Evolutionary conservation across 352 stramenopile species (phyloP).

Genomic region (Globisporangium nunn): DNA sequence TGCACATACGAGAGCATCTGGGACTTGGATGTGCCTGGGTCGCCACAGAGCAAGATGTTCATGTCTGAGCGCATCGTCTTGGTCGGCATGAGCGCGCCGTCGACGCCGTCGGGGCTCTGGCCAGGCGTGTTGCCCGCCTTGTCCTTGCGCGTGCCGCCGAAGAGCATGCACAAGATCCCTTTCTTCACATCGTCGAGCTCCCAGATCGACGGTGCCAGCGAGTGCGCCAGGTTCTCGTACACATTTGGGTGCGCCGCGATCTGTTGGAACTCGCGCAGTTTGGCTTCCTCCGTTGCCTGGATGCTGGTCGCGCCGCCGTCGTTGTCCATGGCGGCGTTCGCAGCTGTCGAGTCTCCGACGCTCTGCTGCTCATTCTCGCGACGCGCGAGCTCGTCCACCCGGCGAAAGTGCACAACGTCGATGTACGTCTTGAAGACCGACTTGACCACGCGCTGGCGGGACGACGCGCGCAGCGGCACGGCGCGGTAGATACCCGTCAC

Average conservation of each 20-base stretch:
- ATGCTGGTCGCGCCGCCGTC: conserved; percentile 26
- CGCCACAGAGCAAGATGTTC: conserved; percentile 97
- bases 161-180: conserved; percentile 97
- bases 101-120: conserved; percentile 22
- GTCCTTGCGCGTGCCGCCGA: conserved; percentile 92
- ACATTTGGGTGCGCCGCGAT: conserved; percentile 76
- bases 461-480: conserved; percentile 91
- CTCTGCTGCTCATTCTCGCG: conserved; percentile 17
- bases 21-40: conserved; percentile 97
- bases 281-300: conserved; percentile 45
- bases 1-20: conserved; percentile 98
- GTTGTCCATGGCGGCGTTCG: conserved; percentile 11
- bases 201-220: conserved; percentile 81
- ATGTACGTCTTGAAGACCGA: conserved; percentile 99
- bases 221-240: conserved; percentile 79
- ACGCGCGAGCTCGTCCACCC: conserved; percentile 75
- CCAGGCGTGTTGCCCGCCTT: conserved; percentile 22
- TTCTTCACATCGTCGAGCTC: conserved; percentile 99
- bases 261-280: conserved; percentile 58
- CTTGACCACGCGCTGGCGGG: conserved; percentile 91
- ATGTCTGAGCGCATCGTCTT: conserved; percentile 93
- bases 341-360: conserved; percentile 9
- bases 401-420: conserved; percentile 97
- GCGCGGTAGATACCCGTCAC: conserved; percentile 97
- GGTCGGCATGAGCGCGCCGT: conserved; percentile 32